Percentiles rank a stretch among this genome's conserved stretches.
phyloP scores from a whole-genome alignment of 345 rosid species.

The Gossypioides kirkii region DNA sequence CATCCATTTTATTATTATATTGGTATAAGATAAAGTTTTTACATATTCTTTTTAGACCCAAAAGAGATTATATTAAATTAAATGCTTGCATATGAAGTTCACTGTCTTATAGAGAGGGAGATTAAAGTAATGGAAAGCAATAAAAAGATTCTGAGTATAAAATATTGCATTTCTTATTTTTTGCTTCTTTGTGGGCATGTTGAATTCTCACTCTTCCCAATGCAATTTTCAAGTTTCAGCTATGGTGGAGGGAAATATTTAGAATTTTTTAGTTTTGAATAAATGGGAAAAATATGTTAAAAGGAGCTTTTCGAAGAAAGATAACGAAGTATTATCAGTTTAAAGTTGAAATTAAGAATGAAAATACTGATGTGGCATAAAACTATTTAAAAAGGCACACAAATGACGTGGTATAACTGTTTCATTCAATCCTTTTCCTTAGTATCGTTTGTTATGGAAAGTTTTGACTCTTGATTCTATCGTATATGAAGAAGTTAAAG shows the following conservation, averaged over 20 bases:
- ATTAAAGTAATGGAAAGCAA: not conserved
- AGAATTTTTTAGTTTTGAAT: not conserved
- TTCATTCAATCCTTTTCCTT: too few relatives aligned
- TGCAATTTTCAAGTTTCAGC: not conserved
- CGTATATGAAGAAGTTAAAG: too few relatives aligned
- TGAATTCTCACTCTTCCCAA: slow-evolving; percentile 18
- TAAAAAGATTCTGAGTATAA: not conserved
- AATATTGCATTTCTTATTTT: not conserved
- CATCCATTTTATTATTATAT: not conserved
- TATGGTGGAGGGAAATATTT: not conserved
- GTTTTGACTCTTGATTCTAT: too few relatives aligned
- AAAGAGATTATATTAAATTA: not conserved
- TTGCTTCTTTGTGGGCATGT: not conserved
- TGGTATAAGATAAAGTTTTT: not conserved
- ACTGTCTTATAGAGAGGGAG: not conserved
- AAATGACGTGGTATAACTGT: too few relatives aligned
- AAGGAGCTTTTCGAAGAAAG: too few relatives aligned
- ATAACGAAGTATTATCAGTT: too few relatives aligned
- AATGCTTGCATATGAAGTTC: not conserved
- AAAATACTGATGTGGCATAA: too few relatives aligned
- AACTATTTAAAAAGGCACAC: too few relatives aligned
- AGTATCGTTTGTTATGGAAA: too few relatives aligned
- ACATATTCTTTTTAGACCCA: not conserved
- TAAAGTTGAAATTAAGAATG: too few relatives aligned
- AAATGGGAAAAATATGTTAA: not conserved